phyloP scores from a whole-genome alignment of 192 early-diverging fungal genomes.

The Coemansia sp. region DNA sequence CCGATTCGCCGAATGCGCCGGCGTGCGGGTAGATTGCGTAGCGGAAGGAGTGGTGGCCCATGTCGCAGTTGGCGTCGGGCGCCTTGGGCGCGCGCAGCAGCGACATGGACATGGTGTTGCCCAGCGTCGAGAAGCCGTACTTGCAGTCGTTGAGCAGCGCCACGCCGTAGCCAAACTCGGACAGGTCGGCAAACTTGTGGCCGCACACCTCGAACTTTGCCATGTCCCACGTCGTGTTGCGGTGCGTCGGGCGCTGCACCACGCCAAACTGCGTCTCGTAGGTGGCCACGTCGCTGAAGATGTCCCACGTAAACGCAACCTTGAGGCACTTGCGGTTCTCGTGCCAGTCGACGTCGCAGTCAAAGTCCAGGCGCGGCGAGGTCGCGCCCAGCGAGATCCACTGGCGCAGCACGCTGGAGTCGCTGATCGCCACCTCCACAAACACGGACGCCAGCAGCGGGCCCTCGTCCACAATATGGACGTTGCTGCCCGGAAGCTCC shows the following conservation, averaged over 20 bases:
- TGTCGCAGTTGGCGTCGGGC: slow-evolving; percentile 58
- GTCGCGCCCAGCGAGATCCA: slow-evolving; percentile 71
- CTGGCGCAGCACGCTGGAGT: slow-evolving; percentile 68
- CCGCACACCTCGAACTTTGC: slow-evolving; percentile 94
- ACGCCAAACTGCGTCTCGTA: slow-evolving; percentile 97
- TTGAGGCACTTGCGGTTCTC: slow-evolving; percentile 89
- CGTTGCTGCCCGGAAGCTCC: slow-evolving; percentile 53
- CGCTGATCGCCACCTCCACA: slow-evolving; percentile 64
- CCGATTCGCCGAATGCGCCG: slow-evolving; percentile 74
- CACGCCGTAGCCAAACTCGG: slow-evolving; percentile 93
- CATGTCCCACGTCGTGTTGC: slow-evolving; percentile 90
- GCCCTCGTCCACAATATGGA: slow-evolving; percentile 67
- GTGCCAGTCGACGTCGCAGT: slow-evolving; percentile 87
- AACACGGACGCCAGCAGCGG: slow-evolving; percentile 75
- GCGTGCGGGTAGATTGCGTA: slow-evolving; percentile 91
- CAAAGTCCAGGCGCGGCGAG: slow-evolving; percentile 82
- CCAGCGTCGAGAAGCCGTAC: slow-evolving; percentile 87
- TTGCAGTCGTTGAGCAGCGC: slow-evolving; percentile 96
- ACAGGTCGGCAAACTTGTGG: slow-evolving; percentile 96
- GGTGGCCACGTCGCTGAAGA: slow-evolving; percentile 78
- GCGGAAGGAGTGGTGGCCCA: slow-evolving; percentile 76
- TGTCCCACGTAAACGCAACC: slow-evolving; percentile 89
- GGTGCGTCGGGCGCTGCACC: slow-evolving; percentile 90
- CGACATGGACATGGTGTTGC: slow-evolving; percentile 78
- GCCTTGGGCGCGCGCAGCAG: slow-evolving; percentile 87